Conservation (phyloP, 768 basidiomycete genomes). For the Russula lepida region DNA sequence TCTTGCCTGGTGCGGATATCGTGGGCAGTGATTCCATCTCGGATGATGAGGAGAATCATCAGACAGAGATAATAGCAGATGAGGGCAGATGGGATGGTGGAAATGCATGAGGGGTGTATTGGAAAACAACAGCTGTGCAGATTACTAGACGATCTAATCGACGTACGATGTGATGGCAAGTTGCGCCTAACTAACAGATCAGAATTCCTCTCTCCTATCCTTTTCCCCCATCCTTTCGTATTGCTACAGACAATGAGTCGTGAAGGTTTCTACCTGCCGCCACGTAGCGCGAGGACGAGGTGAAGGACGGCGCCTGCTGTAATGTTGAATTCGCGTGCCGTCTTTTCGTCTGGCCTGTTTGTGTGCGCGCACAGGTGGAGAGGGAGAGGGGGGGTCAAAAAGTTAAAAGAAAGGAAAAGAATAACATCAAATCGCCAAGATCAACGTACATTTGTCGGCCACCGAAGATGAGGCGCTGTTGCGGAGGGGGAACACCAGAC, state of each 20-base stretch:
- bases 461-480: slow-evolving; percentile 88
- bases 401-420: background rate
- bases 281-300: slow-evolving; percentile 90
- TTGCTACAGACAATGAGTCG: background rate
- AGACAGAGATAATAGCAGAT: too few relatives aligned
- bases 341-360: slow-evolving; percentile 86
- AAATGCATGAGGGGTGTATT: background rate
- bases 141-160: slow-evolving; percentile 17
- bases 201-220: background rate
- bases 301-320: slow-evolving; percentile 82
- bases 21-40: slow-evolving; percentile 31
- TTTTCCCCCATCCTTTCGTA: slow-evolving; percentile 12
- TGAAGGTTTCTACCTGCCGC: slow-evolving; percentile 45
- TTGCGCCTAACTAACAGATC: background rate
- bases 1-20: slow-evolving; percentile 76
- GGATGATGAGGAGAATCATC: background rate
- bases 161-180: slow-evolving; percentile 3
- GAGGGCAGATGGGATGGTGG: background rate
- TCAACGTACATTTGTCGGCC: slow-evolving; percentile 83
- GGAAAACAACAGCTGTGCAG: background rate
- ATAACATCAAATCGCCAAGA: background rate
- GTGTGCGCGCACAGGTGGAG: background rate
- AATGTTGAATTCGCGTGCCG: slow-evolving; percentile 77
- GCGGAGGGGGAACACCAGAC: slow-evolving; percentile 92
- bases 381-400: background rate